These are phyloP conservation scores for Apophysomyces sp. DNA, from an alignment of 371 early-diverging fungal species.

Conservation along the genomic window DNA sequence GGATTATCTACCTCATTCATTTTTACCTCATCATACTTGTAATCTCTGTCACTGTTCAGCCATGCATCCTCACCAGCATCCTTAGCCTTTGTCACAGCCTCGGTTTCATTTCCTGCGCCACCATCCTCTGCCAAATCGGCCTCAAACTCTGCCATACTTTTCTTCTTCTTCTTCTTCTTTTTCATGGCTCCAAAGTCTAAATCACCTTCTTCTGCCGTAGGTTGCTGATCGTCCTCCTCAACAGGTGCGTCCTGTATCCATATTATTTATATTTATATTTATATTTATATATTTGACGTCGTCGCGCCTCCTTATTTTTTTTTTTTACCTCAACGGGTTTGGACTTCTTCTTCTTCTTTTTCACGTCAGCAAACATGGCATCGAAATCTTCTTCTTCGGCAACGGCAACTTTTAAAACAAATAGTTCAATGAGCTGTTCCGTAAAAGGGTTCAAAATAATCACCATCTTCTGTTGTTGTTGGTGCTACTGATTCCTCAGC, in stretches of 20 bases:
- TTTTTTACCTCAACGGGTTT: conserved; percentile 45
- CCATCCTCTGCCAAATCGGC: conserved; percentile 85
- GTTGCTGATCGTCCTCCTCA: conserved; percentile 36
- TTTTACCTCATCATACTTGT: conserved; percentile 83
- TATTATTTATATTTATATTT: neutral
- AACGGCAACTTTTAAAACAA: conserved; percentile 7
- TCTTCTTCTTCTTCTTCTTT: conserved; percentile 92
- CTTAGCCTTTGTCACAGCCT: conserved; percentile 20
- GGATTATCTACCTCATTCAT: neutral
- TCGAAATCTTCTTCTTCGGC: conserved; percentile 56
- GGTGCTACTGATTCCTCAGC: conserved; percentile 14
- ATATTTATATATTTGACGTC: neutral
- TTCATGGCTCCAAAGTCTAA: conserved; percentile 77
- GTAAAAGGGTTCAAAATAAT: no score
- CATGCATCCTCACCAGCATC: conserved; percentile 53
- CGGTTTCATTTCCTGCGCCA: conserved; percentile 53
- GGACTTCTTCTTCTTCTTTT: conserved; percentile 86
- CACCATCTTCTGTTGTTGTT: conserved; percentile 2
- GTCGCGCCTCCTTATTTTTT: no score
- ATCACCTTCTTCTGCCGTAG: conserved; percentile 49
- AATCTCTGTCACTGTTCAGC: conserved; percentile 89
- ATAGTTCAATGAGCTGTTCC: no score
- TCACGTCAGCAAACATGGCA: conserved; percentile 75
- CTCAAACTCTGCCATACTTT: conserved; percentile 79
- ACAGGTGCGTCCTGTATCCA: conserved; percentile 41